Conservation (phyloP, 768 basidiomycete genomes). For the Exidia glandulosa region DNA sequence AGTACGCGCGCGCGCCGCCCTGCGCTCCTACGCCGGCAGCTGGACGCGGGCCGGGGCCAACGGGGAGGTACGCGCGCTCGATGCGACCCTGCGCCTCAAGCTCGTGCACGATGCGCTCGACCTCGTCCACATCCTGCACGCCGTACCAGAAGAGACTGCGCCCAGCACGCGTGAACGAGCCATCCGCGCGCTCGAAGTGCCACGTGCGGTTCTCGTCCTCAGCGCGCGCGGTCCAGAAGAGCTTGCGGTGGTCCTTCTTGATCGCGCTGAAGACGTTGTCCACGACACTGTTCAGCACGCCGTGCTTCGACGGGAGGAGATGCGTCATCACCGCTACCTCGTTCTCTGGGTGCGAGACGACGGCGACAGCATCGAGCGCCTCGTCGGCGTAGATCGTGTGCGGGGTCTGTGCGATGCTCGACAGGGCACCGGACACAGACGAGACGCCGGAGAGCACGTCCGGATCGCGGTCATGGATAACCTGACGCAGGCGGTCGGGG, state of each 20-base stretch:
- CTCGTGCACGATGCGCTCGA: slow-evolving; percentile 70
- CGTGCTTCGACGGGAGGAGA: slow-evolving; percentile 76
- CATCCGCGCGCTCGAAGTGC: slow-evolving; percentile 98
- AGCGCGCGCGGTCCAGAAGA: slow-evolving; percentile 96
- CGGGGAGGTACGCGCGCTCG: slow-evolving; percentile 81
- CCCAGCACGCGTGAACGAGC: slow-evolving; percentile 91
- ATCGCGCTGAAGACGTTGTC: slow-evolving; percentile 98
- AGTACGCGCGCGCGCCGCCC: slow-evolving; percentile 42
- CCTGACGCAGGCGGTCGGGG: slow-evolving; percentile 87
- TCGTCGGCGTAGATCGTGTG: slow-evolving; percentile 99
- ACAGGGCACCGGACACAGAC: slow-evolving; percentile 81
- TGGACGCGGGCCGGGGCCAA: slow-evolving; percentile 54
- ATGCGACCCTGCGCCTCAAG: slow-evolving; percentile 75
- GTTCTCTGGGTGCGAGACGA: slow-evolving; percentile 84
- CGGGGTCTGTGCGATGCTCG: slow-evolving; percentile 66
- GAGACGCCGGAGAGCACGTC: slow-evolving; percentile 74
- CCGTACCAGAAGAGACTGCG: slow-evolving; percentile 98
- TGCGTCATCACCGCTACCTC: slow-evolving; percentile 89
- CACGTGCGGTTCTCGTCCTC: slow-evolving; percentile 96
- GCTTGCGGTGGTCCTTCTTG: slow-evolving; percentile 82
- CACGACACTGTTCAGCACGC: slow-evolving; percentile 85
- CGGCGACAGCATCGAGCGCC: slow-evolving; percentile 87
- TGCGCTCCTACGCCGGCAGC: slow-evolving; percentile 9
- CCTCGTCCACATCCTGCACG: slow-evolving; percentile 79
- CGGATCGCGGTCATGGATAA: slow-evolving; percentile 91